Evolutionary conservation across 306 rosid species (phyloP).

Genomic region (Castanospermum australe): DNA sequence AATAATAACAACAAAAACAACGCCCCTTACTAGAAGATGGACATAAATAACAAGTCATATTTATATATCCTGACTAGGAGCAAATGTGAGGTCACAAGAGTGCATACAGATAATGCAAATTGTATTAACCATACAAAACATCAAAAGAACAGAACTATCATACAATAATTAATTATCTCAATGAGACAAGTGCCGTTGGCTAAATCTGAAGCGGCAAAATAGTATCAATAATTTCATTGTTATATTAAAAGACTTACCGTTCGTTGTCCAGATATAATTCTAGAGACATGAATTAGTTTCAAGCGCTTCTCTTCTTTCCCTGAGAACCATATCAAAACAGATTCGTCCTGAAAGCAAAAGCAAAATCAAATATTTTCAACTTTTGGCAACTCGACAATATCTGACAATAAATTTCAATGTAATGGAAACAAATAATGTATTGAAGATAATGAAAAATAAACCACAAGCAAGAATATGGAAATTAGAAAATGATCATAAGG

Average conservation of each 20-base stretch:
- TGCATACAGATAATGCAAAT: constrained; percentile 12
- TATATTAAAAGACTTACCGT: constrained; percentile 65
- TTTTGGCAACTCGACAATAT: not conserved
- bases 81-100: not conserved
- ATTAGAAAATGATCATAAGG: not conserved
- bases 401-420: not conserved
- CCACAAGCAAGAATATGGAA: not conserved
- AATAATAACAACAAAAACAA: constrained; percentile 8
- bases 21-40: constrained; percentile 1
- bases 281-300: constrained; percentile 85
- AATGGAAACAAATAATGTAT: not conserved
- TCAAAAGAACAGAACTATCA: not conserved
- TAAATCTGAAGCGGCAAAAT: constrained; percentile 26
- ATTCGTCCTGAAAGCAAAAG: constrained; percentile 81
- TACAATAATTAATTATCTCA: not conserved
- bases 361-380: constrained; percentile 25
- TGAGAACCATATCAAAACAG: constrained; percentile 95
- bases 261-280: constrained; percentile 98
- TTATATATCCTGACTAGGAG: not conserved
- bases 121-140: not conserved
- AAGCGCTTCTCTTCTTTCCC: constrained; percentile 97
- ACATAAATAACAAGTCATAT: not conserved
- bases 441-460: not conserved
- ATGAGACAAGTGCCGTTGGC: not conserved
- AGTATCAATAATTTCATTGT: constrained; percentile 19